A percentile compares a stretch with the other conserved stretches of the same genome.
phyloP scores from a whole-genome alignment of 306 rosid genomes.

The Casuarina equisetifolia region DNA sequence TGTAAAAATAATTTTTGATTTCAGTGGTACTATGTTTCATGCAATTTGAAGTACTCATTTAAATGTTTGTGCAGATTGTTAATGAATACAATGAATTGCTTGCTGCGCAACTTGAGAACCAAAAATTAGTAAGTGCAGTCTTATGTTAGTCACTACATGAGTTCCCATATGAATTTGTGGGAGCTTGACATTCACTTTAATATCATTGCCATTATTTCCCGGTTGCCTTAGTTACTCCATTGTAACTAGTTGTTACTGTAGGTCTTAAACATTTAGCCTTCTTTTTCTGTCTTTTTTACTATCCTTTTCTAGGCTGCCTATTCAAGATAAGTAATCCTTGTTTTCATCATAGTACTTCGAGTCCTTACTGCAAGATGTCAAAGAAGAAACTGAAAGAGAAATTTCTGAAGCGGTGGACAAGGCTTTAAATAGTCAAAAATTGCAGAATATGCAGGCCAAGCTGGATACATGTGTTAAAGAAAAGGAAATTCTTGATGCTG shows the following conservation, averaged over 20 bases:
- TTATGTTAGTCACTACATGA: background rate
- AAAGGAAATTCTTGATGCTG: slow-evolving; percentile 82
- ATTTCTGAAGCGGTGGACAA: slow-evolving; percentile 70
- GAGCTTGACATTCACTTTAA: slow-evolving; percentile 4
- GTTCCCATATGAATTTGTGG: slow-evolving; percentile 7
- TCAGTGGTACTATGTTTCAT: slow-evolving; percentile 9
- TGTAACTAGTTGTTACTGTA: slow-evolving; percentile 1
- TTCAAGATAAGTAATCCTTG: background rate
- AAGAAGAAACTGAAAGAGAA: slow-evolving; percentile 75
- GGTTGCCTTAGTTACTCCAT: slow-evolving; percentile 11
- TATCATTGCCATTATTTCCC: slow-evolving; percentile 14
- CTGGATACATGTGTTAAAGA: slow-evolving; percentile 72
- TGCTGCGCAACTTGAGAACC: slow-evolving; percentile 87
- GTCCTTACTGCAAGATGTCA: slow-evolving; percentile 79
- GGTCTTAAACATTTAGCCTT: background rate
- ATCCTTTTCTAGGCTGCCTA: background rate
- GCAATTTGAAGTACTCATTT: slow-evolving; percentile 19
- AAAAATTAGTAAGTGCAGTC: slow-evolving; percentile 63
- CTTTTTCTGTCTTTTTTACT: background rate
- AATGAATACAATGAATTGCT: slow-evolving; percentile 89
- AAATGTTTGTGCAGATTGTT: slow-evolving; percentile 64
- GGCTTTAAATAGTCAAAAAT: slow-evolving; percentile 54
- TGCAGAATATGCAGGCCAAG: slow-evolving; percentile 79
- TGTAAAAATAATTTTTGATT: slow-evolving; percentile 7
- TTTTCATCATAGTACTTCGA: slow-evolving; percentile 75